Conservation (phyloP, 2,329 filamentous ascomycete genomes). For the Aspergillus sp. region DNA sequence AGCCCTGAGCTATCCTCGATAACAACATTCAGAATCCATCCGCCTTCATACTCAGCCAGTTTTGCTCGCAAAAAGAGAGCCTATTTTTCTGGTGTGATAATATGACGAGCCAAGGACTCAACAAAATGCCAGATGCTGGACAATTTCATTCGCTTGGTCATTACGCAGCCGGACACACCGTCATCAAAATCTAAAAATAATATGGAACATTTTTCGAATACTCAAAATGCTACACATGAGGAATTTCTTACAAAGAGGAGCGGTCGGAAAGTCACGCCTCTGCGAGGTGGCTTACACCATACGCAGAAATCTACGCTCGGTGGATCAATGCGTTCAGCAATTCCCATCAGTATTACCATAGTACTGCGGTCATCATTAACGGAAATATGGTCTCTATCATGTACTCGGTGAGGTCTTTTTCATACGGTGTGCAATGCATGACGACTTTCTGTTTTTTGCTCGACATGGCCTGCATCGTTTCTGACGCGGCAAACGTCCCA, state of each 20-base stretch:
- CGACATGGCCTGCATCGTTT: neutral
- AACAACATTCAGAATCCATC: neutral
- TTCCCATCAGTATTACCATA: neutral
- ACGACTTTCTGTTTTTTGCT: neutral
- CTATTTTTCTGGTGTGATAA: neutral
- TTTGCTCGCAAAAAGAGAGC: neutral
- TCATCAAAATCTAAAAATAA: neutral
- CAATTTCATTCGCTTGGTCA: neutral
- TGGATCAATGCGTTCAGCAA: neutral
- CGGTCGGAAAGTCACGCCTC: neutral
- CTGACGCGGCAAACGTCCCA: neutral
- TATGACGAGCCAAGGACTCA: neutral
- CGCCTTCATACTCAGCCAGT: neutral
- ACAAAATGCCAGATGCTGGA: neutral
- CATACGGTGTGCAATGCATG: constrained; percentile 1
- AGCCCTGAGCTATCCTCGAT: neutral
- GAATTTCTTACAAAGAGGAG: neutral
- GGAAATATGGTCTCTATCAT: neutral
- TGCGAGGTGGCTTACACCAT: neutral
- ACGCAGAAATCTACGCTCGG: neutral
- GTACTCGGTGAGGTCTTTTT: no score
- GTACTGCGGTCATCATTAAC: neutral
- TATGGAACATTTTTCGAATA: neutral
- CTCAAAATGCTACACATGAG: neutral
- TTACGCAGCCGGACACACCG: neutral